phyloP scores from a whole-genome alignment of 371 early-diverging fungal species.

The Mucor sp. region DNA sequence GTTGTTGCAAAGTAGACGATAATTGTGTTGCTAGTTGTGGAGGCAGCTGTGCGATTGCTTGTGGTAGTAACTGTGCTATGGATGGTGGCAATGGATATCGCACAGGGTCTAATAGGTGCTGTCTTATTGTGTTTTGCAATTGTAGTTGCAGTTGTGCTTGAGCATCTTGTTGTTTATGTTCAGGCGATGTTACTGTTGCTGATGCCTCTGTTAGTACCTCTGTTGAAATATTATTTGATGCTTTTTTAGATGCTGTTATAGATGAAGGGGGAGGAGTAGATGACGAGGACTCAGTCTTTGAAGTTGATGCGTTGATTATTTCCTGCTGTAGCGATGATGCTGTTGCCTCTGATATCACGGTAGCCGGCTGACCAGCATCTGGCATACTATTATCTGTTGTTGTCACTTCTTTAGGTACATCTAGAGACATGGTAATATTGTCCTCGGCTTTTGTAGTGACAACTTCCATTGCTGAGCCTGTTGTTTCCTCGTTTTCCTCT shows the following conservation, averaged over 20 bases:
- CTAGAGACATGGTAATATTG: background rate
- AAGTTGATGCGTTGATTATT: background rate
- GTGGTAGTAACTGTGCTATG: constrained; percentile 44
- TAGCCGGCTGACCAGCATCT: background rate
- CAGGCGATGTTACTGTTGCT: background rate
- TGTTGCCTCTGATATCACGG: background rate
- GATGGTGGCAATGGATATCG: constrained; percentile 47
- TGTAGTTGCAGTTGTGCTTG: constrained; percentile 34
- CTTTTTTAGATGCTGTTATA: background rate
- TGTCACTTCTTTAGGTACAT: background rate
- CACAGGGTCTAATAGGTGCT: constrained; percentile 48
- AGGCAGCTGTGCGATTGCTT: constrained; percentile 51
- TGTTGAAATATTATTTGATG: background rate
- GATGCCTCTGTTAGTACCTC: background rate
- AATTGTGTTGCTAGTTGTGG: constrained; percentile 47
- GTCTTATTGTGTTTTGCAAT: constrained; percentile 47
- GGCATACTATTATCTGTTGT: background rate
- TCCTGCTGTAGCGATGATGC: background rate
- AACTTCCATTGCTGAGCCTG: background rate
- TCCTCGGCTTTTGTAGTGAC: background rate
- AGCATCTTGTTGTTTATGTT: background rate
- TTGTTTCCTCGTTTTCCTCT: background rate
- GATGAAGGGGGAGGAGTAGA: background rate
- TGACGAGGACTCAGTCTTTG: background rate
- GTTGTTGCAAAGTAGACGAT: constrained; percentile 29